Evolutionary conservation across 768 basidiomycete species (phyloP), one percentile per base, ranked within the genome.

Genomic region (Russula virescens): DNA sequence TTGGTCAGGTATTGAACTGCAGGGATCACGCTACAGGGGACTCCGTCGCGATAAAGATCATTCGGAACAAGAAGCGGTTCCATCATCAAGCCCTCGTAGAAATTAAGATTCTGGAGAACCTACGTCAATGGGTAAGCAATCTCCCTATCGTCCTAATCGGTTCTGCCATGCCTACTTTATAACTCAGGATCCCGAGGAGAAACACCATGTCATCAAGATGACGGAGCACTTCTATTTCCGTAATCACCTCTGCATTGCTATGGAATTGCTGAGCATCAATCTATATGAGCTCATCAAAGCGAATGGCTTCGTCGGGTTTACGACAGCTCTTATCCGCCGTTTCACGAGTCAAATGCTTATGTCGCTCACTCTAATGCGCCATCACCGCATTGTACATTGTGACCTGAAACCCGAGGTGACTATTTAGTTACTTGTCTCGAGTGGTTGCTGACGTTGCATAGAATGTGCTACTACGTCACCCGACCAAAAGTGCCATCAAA

Each of bases 281-380:
- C 79, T 99, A 50, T 99, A 98, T 76, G 97, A 99, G 75, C 78
- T 99, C 64, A 98, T 99, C 80, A 99, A 99, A 76, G 96, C 96
- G 16, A 98, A 99, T 74, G 93, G 91, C 64, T 98, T 98, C 69
- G 91, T 90, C 53, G 97, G 97, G n/a, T 99, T 99, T 75, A 91
- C 95, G 40, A 98, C 97, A 0, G 83, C 84, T 9, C 80, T 99
- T 58, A 98, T 99, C 67, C 88, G 97, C 28, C 87, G 97, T 45
- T 98, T 99, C 76, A 95, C 97, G 16, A 88, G 83, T 61, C 97
- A 99, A 75, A 96, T 99, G 89, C 79, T 98, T 49, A 75, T 90
- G 75, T 93, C 93, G 1, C 81, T 99, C 52, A 85, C 89, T 35
- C 79, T 99, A 52, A 94, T 99, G 91, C 84, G 95, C 14, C 92